Evolutionary conservation across 2,329 filamentous ascomycete species (phyloP).

Genomic region (Diaporthe sp.): DNA sequence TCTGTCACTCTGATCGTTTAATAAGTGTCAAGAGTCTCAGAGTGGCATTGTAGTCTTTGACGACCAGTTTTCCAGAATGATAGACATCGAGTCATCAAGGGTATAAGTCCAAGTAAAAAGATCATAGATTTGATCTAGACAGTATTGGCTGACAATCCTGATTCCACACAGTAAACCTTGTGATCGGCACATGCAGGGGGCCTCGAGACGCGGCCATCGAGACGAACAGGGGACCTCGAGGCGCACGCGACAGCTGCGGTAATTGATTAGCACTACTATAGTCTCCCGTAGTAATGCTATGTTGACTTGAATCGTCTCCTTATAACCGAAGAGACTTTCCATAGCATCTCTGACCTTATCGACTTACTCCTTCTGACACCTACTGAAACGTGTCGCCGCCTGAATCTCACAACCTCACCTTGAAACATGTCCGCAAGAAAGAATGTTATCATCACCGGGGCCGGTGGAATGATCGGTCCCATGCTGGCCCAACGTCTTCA

Average conservation of each 20-base stretch:
- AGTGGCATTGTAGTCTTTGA: background rate
- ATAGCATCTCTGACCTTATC: background rate
- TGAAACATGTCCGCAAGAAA: slow-evolving; percentile 35
- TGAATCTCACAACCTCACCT: background rate
- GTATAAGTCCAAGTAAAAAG: background rate
- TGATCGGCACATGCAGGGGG: background rate
- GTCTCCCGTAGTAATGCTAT: background rate
- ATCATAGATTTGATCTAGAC: background rate
- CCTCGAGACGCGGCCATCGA: slow-evolving; percentile 35
- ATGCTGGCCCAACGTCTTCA: slow-evolving; percentile 57
- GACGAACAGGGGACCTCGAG: background rate
- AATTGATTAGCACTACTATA: background rate
- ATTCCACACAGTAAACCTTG: background rate
- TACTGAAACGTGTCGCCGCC: background rate
- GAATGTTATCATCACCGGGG: slow-evolving; percentile 53
- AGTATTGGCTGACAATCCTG: background rate
- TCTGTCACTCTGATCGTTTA: background rate
- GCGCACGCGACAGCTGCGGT: background rate
- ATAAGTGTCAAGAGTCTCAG: background rate
- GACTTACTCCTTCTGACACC: background rate
- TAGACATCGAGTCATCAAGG: background rate
- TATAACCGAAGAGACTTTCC: background rate
- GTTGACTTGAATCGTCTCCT: background rate
- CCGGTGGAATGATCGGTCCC: slow-evolving; percentile 53
- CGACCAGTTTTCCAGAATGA: background rate